These are phyloP conservation scores for Fomitopsis pinicola DNA, from an alignment of 1,284 basidiomycete genomes.

Conservation along the genomic window DNA sequence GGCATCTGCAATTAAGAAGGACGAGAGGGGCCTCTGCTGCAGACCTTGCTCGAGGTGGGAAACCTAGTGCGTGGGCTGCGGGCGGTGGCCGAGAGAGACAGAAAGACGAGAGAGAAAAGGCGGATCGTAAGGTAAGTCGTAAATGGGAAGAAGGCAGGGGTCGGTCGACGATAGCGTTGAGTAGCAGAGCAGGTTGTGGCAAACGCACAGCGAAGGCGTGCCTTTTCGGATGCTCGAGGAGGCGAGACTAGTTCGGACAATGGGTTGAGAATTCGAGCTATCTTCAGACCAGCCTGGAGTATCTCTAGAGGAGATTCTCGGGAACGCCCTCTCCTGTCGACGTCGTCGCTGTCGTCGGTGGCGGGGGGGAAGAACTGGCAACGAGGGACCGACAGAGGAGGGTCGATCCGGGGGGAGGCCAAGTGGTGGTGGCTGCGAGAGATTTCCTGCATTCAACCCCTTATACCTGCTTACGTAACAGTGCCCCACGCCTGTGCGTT, in stretches of 20 bases:
- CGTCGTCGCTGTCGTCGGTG: conserved; percentile 40
- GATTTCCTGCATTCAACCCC: conserved; percentile 11
- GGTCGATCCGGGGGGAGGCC: conserved; percentile 36
- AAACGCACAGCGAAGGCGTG: conserved; percentile 89
- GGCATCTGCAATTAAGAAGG: conserved; percentile 65
- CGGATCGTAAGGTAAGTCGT: conserved; percentile 48
- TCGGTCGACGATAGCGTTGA: conserved; percentile 28
- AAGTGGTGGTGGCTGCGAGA: conserved; percentile 28
- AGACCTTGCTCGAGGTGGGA: conserved; percentile 21
- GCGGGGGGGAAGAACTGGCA: conserved; percentile 32
- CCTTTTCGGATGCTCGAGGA: conserved; percentile 56
- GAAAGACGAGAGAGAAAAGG: conserved; percentile 29
- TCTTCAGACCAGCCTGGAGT: conserved; percentile 26
- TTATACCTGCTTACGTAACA: conserved; percentile 19
- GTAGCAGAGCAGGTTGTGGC: conserved; percentile 43
- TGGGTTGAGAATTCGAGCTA: conserved; percentile 15
- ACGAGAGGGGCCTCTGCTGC: conserved; percentile 23
- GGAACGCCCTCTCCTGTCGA: conserved; percentile 32
- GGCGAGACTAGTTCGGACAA: conserved; percentile 33
- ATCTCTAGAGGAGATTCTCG: conserved; percentile 23
- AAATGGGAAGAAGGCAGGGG: conserved; percentile 29
- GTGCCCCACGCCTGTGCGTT: not conserved
- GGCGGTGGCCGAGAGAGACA: conserved; percentile 12
- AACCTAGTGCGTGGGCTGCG: conserved; percentile 21
- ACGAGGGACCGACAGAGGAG: conserved; percentile 36